A percentile compares a stretch with the other conserved stretches of the same genome.
Conservation (phyloP, 176 grass and related monocot species). For the Zoysia japonica region DNA sequence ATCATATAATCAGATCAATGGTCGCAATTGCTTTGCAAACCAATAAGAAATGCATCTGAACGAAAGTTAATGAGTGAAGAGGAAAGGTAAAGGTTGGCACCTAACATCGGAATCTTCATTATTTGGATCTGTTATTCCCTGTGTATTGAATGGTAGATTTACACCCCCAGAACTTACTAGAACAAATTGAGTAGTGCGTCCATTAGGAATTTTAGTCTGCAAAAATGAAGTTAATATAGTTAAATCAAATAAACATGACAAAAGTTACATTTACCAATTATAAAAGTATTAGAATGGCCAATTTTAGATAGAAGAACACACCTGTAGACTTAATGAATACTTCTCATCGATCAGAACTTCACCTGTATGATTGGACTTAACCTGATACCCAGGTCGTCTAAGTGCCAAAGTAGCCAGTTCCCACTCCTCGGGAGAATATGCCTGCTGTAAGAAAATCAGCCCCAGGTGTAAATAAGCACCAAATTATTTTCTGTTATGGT, state of each 20-base stretch:
- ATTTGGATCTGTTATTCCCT: conserved; percentile 37
- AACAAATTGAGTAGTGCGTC: conserved; percentile 80
- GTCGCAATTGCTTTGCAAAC: conserved; percentile 20
- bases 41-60: background rate
- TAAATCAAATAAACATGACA: conserved; percentile 31
- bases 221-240: conserved; percentile 29
- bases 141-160: conserved; percentile 73
- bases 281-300: background rate
- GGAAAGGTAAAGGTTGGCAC: conserved; percentile 32
- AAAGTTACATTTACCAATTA: conserved; percentile 1
- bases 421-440: conserved; percentile 69
- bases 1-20: conserved; percentile 24
- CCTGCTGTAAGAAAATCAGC: conserved; percentile 38
- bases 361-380: conserved; percentile 51
- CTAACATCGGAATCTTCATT: conserved; percentile 60
- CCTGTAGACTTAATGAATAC: conserved; percentile 68
- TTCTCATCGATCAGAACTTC: conserved; percentile 67
- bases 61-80: background rate
- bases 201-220: conserved; percentile 89
- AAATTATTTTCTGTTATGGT: background rate
- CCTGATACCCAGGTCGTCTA: conserved; percentile 54
- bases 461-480: background rate
- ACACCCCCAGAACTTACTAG: conserved; percentile 57
- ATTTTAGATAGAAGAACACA: conserved; percentile 33
- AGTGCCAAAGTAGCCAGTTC: conserved; percentile 51